Conservation (phyloP, 1,284 basidiomycete genomes). For the Tylopilus sp. region DNA sequence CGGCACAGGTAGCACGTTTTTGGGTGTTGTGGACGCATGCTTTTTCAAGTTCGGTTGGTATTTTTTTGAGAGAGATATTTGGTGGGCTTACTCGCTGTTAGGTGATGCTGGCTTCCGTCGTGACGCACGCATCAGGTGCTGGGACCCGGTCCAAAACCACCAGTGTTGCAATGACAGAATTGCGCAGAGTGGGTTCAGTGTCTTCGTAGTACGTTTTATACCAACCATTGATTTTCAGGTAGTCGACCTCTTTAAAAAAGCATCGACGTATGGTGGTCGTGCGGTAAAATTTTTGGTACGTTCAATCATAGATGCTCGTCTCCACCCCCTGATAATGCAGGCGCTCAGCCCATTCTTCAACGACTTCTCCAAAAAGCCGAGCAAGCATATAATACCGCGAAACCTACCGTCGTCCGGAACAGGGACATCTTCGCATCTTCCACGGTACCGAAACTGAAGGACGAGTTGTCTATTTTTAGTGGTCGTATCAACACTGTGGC, state of each 20-base stretch:
- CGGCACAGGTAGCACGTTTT: slow-evolving; percentile 55
- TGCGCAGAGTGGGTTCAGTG: slow-evolving; percentile 36
- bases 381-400: slow-evolving; percentile 44
- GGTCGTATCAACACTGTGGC: slow-evolving; percentile 60
- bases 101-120: slow-evolving; percentile 67
- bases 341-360: slow-evolving; percentile 52
- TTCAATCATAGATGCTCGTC: slow-evolving; percentile 4
- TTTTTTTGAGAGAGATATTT: neutral
- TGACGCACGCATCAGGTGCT: slow-evolving; percentile 45
- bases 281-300: slow-evolving; percentile 62
- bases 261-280: slow-evolving; percentile 55
- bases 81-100: slow-evolving; percentile 22
- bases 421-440: slow-evolving; percentile 54
- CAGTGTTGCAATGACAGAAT: slow-evolving; percentile 57
- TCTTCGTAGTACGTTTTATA: neutral
- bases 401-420: slow-evolving; percentile 41
- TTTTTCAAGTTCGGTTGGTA: slow-evolving; percentile 55
- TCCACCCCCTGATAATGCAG: neutral
- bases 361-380: slow-evolving; percentile 60
- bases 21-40: slow-evolving; percentile 69
- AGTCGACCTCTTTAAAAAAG: slow-evolving; percentile 56
- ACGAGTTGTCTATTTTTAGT: slow-evolving; percentile 68
- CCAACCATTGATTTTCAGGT: slow-evolving; percentile 34
- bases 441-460: slow-evolving; percentile 38
- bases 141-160: slow-evolving; percentile 60